Percentiles rank a stretch among this genome's conserved stretches.
These are phyloP conservation scores for Arthroderma sp. DNA, from an alignment of 2,329 filamentous ascomycete genomes.

Conservation along the genomic window DNA sequence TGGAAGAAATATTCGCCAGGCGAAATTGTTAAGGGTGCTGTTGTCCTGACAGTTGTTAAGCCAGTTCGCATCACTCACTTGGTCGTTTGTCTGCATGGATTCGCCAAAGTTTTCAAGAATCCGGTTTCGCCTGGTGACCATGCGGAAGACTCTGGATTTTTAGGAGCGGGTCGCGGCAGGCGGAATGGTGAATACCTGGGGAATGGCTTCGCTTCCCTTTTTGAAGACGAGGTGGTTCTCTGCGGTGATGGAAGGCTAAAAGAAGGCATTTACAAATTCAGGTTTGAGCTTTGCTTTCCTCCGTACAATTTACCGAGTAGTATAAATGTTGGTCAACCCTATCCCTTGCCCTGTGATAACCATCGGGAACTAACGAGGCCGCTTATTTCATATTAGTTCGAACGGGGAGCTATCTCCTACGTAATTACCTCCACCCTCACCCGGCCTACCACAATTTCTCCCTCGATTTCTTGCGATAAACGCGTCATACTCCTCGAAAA, in stretches of 20 bases:
- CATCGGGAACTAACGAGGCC: conserved; percentile 3
- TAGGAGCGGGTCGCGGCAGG: conserved; percentile 43
- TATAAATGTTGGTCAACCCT: conserved; percentile 60
- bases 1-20: conserved; percentile 50
- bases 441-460: conserved; percentile 70
- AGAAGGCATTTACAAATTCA: conserved; percentile 53
- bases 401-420: conserved; percentile 85
- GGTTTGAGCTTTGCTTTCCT: conserved; percentile 50
- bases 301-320: conserved; percentile 58
- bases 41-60: conserved; percentile 46
- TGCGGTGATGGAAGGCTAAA: conserved; percentile 51
- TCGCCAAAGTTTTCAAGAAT: conserved; percentile 52
- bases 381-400: conserved; percentile 52
- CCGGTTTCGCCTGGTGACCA: conserved; percentile 43
- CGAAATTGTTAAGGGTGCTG: conserved; percentile 47
- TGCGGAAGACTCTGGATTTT: conserved; percentile 35
- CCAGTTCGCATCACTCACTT: conserved; percentile 51
- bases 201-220: conserved; percentile 51
- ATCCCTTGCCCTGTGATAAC: conserved; percentile 8
- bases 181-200: conserved; percentile 44
- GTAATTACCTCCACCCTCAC: conserved; percentile 82
- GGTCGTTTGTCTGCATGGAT: conserved; percentile 49
- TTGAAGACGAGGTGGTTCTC: conserved; percentile 51
- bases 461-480: conserved; percentile 65
- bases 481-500: conserved; percentile 69